phyloP scores from a whole-genome alignment of 495 filamentous ascomycete species.

The Penicillium silybi region DNA sequence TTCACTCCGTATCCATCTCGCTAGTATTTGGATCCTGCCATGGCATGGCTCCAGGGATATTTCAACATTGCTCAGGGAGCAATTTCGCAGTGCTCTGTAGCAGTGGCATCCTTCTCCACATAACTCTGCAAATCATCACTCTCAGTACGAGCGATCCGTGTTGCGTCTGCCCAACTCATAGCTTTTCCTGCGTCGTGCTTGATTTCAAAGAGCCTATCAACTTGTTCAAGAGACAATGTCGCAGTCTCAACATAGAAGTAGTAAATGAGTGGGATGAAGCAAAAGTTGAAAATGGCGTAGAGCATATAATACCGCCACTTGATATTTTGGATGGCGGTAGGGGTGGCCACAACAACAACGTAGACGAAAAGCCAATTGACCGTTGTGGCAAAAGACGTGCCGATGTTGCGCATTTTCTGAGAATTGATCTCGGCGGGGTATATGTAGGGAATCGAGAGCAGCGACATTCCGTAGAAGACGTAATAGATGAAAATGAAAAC shows the following conservation, averaged over 20 bases:
- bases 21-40: too few species aligned
- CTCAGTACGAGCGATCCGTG: background rate
- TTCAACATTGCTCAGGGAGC: background rate
- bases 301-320: constrained; percentile 32
- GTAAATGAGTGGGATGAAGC: constrained; percentile 28
- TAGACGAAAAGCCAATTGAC: constrained; percentile 24
- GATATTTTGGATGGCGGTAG: constrained; percentile 24
- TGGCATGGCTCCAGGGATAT: too few species aligned
- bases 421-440: constrained; percentile 35
- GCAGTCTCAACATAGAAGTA: constrained; percentile 31
- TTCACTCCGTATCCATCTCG: too few species aligned
- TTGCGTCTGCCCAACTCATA: background rate
- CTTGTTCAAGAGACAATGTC: constrained; percentile 27
- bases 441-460: constrained; percentile 25
- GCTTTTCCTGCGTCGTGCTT: background rate
- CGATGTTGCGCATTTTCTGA: constrained; percentile 22
- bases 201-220: constrained; percentile 25
- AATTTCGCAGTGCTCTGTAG: background rate
- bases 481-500: constrained; percentile 30
- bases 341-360: constrained; percentile 33
- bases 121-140: background rate
- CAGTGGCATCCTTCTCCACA: background rate
- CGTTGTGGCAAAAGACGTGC: constrained; percentile 17
- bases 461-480: constrained; percentile 15
- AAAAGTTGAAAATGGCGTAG: constrained; percentile 29